phyloP scores from a whole-genome alignment of 2,329 filamentous ascomycete genomes.

The Akanthomyces dipterigenus region DNA sequence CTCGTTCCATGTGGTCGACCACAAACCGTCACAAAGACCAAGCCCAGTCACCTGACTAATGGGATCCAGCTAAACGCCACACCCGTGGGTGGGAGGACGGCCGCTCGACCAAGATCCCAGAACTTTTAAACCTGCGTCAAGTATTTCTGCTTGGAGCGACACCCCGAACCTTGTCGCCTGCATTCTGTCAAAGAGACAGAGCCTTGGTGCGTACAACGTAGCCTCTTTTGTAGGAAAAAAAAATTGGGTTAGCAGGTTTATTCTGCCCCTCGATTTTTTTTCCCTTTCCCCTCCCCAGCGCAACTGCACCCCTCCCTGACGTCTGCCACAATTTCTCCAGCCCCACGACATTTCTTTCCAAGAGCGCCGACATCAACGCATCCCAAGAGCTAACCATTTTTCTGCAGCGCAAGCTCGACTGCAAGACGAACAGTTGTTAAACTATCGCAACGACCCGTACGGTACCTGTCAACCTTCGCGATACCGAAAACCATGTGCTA shows the following conservation, averaged over 20 bases:
- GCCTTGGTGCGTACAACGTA: too few species aligned
- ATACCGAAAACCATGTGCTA: conserved; percentile 9
- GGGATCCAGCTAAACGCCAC: conserved; percentile 12
- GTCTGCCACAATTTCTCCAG: conserved; percentile 9
- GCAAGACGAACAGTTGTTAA: not conserved
- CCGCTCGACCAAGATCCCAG: conserved; percentile 9
- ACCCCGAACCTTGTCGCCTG: not conserved
- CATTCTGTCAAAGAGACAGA: not conserved
- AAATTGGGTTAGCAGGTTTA: conserved; percentile 3
- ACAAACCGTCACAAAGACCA: not conserved
- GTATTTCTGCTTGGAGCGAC: not conserved
- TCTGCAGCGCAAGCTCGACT: not conserved
- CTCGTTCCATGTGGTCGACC: not conserved
- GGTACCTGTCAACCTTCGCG: not conserved
- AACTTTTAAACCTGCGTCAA: conserved; percentile 6
- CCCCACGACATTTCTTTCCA: conserved; percentile 11
- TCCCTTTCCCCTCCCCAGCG: not conserved
- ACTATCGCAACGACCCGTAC: not conserved
- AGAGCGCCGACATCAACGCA: not conserved
- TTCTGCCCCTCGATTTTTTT: not conserved
- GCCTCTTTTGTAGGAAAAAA: too few species aligned
- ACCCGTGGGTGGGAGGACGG: conserved; percentile 12
- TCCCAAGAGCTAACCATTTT: not conserved
- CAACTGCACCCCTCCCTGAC: conserved; percentile 6
- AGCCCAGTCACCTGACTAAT: conserved; percentile 13